These are phyloP conservation scores for Mycena chlorophos DNA, from an alignment of 768 basidiomycete species.

Conservation along the genomic window DNA sequence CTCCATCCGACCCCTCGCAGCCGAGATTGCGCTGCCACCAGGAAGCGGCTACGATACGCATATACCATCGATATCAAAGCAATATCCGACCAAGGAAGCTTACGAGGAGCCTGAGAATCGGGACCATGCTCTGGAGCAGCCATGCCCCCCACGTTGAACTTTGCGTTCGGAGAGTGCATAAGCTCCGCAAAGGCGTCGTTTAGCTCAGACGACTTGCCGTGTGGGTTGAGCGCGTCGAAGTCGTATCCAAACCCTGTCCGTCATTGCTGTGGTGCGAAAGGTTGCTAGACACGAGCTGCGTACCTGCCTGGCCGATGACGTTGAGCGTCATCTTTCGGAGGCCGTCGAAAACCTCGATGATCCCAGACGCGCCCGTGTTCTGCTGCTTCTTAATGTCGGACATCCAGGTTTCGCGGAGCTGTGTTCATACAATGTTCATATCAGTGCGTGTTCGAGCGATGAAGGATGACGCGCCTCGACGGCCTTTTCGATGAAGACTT, in stretches of 20 bases:
- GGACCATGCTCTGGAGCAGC: background rate
- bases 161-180: background rate
- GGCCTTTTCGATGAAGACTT: background rate
- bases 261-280: background rate
- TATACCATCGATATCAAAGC: background rate
- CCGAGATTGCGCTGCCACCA: background rate
- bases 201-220: background rate
- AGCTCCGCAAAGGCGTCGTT: background rate
- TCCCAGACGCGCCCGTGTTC: background rate
- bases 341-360: background rate
- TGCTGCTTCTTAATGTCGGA: background rate
- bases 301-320: slow-evolving; percentile 53
- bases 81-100: background rate
- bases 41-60: background rate
- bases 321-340: background rate
- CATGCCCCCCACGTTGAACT: background rate
- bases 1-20: background rate
- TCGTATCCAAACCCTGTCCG: slow-evolving; percentile 31
- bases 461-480: background rate
- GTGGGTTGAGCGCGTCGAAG: slow-evolving; percentile 33
- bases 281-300: slow-evolving; percentile 33
- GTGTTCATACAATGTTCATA: background rate
- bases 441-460: background rate
- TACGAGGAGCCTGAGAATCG: background rate
- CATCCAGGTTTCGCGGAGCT: background rate